phyloP scores from a whole-genome alignment of 2,329 filamentous ascomycete species.

The Ophioceras dolichostomum region DNA sequence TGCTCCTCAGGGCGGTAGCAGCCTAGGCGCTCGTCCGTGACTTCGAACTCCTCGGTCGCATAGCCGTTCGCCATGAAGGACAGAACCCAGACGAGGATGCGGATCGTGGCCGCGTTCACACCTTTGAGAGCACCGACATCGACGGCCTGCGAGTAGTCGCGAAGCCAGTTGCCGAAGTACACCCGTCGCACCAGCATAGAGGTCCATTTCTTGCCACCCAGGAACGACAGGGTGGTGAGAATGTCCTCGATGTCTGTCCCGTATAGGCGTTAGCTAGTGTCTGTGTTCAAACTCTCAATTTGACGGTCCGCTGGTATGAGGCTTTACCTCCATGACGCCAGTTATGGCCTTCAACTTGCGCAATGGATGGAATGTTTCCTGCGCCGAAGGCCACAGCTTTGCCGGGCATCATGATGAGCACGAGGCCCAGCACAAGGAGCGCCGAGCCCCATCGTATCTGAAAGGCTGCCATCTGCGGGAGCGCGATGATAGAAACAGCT shows the following conservation, averaged over 20 bases:
- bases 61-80: conserved; percentile 75
- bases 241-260: conserved; percentile 65
- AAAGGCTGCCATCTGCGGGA: neutral
- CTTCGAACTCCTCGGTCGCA: conserved; percentile 77
- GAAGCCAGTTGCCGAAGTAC: conserved; percentile 80
- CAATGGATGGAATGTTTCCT: conserved; percentile 58
- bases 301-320: neutral
- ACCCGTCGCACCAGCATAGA: conserved; percentile 64
- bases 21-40: conserved; percentile 67
- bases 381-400: conserved; percentile 53
- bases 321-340: conserved; percentile 53
- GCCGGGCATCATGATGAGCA: conserved; percentile 44
- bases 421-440: conserved; percentile 38
- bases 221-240: conserved; percentile 63
- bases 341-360: conserved; percentile 53
- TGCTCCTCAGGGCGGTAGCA: conserved; percentile 69
- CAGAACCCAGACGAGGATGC: conserved; percentile 68
- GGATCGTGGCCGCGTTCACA: conserved; percentile 65
- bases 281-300: neutral
- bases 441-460: conserved; percentile 29
- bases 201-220: conserved; percentile 77
- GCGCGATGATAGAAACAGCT: neutral
- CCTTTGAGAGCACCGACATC: conserved; percentile 71
- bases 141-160: conserved; percentile 76
- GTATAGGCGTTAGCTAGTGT: neutral